These are phyloP conservation scores for Penicillium coffeae DNA, from an alignment of 495 filamentous ascomycete species.

Conservation along the genomic window DNA sequence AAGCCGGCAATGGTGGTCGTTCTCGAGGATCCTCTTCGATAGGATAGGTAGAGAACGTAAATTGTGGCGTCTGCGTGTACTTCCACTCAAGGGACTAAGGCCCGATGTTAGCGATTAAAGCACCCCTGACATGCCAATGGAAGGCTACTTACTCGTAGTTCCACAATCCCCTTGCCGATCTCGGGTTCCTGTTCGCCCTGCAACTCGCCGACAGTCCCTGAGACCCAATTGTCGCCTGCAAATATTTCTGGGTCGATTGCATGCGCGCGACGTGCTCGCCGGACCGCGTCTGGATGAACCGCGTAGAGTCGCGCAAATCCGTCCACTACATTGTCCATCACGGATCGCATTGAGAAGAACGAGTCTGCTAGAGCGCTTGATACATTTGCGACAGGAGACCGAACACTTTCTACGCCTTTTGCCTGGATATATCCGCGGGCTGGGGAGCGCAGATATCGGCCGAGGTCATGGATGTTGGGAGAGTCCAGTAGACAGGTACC, in stretches of 20 bases:
- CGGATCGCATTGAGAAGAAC: slow-evolving; percentile 35
- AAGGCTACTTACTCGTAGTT: slow-evolving; percentile 51
- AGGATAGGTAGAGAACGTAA: slow-evolving; percentile 62
- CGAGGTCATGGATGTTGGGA: slow-evolving; percentile 62
- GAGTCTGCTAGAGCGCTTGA: slow-evolving; percentile 41
- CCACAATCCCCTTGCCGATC: slow-evolving; percentile 55
- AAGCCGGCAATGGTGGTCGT: slow-evolving; percentile 42
- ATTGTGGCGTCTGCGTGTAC: slow-evolving; percentile 79
- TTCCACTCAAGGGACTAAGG: slow-evolving; percentile 68
- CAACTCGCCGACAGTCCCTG: slow-evolving; percentile 46
- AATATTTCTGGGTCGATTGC: slow-evolving; percentile 34
- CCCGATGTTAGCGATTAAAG: slow-evolving; percentile 3
- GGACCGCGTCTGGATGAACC: slow-evolving; percentile 27
- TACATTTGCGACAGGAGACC: slow-evolving; percentile 79
- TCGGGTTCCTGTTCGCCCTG: slow-evolving; percentile 41
- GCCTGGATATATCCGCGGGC: slow-evolving; percentile 71
- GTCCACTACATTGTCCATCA: slow-evolving; percentile 33
- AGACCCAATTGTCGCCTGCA: slow-evolving; percentile 40
- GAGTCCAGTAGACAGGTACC: slow-evolving; percentile 80
- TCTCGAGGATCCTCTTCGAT: slow-evolving; percentile 53
- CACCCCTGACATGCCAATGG: neutral
- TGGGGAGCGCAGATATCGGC: slow-evolving; percentile 64
- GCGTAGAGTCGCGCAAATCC: slow-evolving; percentile 32
- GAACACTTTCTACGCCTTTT: slow-evolving; percentile 88
- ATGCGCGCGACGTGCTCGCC: slow-evolving; percentile 32